Evolutionary conservation across 2,329 filamentous ascomycete genomes (phyloP).

Genomic region (Metarhizium album): DNA sequence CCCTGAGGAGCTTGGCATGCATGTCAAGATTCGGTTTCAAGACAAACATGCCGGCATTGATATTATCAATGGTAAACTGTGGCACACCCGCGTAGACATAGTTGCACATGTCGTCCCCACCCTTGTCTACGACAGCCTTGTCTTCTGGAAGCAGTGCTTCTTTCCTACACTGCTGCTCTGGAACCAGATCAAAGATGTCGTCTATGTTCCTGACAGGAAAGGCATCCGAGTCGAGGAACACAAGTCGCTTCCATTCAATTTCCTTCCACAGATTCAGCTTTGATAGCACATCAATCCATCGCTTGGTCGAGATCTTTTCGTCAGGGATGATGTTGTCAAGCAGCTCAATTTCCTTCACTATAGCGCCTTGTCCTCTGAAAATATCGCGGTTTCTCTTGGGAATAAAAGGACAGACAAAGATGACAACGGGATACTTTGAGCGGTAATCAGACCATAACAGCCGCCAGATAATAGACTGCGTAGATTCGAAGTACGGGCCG

Average conservation of each 20-base stretch:
- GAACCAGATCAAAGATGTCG: neutral
- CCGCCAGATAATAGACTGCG: constrained; percentile 3
- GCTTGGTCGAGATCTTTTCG: constrained; percentile 1
- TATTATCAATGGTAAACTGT: constrained; percentile 2
- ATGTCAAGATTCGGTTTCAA: constrained; percentile 3
- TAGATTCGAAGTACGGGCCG: neutral
- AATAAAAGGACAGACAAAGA: constrained; percentile 4
- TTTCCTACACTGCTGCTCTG: neutral
- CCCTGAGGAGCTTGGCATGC: constrained; percentile 2
- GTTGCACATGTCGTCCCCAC: constrained; percentile 1
- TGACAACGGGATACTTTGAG: constrained; percentile 2
- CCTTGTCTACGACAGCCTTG: neutral
- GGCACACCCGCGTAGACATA: constrained; percentile 3
- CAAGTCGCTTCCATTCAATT: constrained; percentile 1
- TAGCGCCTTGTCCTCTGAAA: constrained; percentile 1
- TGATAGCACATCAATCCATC: constrained; percentile 3
- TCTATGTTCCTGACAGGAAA: constrained; percentile 3
- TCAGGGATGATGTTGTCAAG: constrained; percentile 1
- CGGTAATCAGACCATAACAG: constrained; percentile 3
- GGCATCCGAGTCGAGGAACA: constrained; percentile 2
- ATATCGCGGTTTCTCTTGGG: neutral
- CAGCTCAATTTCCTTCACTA: constrained; percentile 3
- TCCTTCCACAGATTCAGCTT: constrained; percentile 4
- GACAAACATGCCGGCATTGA: constrained; percentile 3
- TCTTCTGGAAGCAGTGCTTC: neutral